A percentile compares a stretch with the other conserved stretches of the same genome.
Evolutionary conservation across 202 grass and related monocot species (phyloP).

Genomic region (Setaria viridis): DNA sequence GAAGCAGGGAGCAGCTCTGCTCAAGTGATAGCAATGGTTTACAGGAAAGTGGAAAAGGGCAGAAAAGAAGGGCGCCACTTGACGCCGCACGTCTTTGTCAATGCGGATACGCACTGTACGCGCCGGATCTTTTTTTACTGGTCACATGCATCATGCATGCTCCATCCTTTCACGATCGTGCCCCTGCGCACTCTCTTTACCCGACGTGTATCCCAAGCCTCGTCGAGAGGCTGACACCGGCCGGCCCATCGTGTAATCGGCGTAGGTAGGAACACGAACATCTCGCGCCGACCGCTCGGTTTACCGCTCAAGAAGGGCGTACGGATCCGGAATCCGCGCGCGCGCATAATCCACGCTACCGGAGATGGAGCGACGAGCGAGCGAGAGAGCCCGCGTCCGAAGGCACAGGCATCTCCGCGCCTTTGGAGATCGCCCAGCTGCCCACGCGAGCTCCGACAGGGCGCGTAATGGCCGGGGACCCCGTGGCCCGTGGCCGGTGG

Average conservation of each 20-base stretch:
- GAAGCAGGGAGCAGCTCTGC: not conserved
- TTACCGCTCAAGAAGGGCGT: not conserved
- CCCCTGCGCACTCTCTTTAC: too few species aligned
- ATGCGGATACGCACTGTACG: slow-evolving; percentile 12
- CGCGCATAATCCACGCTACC: not conserved
- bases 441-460: slow-evolving; percentile 39
- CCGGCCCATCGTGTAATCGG: too few species aligned
- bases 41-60: not conserved
- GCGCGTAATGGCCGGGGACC: slow-evolving; percentile 36
- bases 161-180: not conserved
- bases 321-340: not conserved
- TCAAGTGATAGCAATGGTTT: not conserved
- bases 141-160: not conserved
- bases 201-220: too few species aligned
- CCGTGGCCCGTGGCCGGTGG: slow-evolving; percentile 7
- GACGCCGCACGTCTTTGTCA: slow-evolving; percentile 25
- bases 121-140: not conserved
- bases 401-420: not conserved
- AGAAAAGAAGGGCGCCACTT: not conserved
- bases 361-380: too few species aligned
- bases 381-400: too few species aligned
- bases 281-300: too few species aligned
- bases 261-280: too few species aligned
- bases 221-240: too few species aligned
- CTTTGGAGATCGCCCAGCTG: slow-evolving; percentile 33